These are phyloP conservation scores for Rhynchosporium graminicola DNA, from an alignment of 2,329 filamentous ascomycete species.

Conservation along the genomic window DNA sequence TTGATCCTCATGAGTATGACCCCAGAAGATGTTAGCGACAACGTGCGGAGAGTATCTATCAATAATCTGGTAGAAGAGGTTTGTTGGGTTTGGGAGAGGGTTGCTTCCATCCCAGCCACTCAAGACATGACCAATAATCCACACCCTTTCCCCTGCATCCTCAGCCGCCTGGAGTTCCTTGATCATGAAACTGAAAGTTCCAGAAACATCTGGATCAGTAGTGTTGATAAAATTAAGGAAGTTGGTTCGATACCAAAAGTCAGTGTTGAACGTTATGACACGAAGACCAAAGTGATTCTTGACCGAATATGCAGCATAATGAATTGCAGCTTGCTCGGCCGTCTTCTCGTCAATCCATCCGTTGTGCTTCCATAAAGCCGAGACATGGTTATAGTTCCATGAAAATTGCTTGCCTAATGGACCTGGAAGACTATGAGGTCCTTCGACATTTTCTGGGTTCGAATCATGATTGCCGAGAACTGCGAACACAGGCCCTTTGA, in stretches of 20 bases:
- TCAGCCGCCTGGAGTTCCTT: constrained; percentile 54
- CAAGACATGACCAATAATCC: constrained; percentile 56
- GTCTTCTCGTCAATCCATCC: constrained; percentile 52
- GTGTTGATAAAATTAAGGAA: constrained; percentile 54
- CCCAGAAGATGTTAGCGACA: constrained; percentile 56
- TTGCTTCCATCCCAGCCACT: constrained; percentile 58
- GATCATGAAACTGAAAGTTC: constrained; percentile 51
- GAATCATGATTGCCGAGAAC: constrained; percentile 60
- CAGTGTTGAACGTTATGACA: constrained; percentile 55
- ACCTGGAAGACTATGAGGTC: constrained; percentile 54
- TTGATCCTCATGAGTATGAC: constrained; percentile 57
- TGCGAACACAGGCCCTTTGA: constrained; percentile 56
- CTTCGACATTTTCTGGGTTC: constrained; percentile 54
- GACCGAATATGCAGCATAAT: constrained; percentile 58
- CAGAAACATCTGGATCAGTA: constrained; percentile 51
- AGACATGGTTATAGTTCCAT: constrained; percentile 59
- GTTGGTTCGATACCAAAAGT: constrained; percentile 50
- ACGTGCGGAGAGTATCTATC: constrained; percentile 56
- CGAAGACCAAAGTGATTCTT: constrained; percentile 54
- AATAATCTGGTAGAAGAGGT: constrained; percentile 57
- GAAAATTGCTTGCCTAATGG: constrained; percentile 55
- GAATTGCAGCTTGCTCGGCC: constrained; percentile 49
- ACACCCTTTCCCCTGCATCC: constrained; percentile 53
- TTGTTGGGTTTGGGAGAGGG: constrained; percentile 52
- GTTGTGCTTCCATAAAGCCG: constrained; percentile 56